Conservation (phyloP, 257 asterid species). For the Solanum chilense region DNA sequence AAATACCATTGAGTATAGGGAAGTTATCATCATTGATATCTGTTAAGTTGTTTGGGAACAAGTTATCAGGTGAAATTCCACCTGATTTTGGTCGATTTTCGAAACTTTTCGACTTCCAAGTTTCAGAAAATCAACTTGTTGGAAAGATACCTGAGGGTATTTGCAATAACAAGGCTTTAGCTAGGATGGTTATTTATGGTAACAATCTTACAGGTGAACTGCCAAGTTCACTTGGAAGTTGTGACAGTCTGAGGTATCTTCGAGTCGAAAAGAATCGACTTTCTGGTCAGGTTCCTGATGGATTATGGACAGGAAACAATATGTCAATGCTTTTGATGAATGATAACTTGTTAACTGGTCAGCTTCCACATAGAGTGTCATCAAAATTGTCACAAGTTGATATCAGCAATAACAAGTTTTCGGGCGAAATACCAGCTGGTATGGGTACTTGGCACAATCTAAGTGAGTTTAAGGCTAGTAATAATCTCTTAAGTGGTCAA, state of each 20-base stretch:
- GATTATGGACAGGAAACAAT: conserved; percentile 41
- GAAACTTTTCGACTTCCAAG: conserved; percentile 28
- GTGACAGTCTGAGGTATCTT: conserved; percentile 29
- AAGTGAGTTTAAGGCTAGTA: conserved; percentile 39
- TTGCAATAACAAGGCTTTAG: conserved; percentile 38
- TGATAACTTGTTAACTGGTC: conserved; percentile 51
- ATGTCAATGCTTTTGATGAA: conserved; percentile 21
- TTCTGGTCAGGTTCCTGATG: conserved; percentile 54
- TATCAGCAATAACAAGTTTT: conserved; percentile 46
- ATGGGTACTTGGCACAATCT: conserved; percentile 46
- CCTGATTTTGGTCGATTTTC: conserved; percentile 70
- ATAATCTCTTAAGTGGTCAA: conserved; percentile 42
- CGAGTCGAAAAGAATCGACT: conserved; percentile 25
- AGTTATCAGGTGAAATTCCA: conserved; percentile 65
- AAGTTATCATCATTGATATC: conserved; percentile 33
- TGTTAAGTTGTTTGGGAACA: conserved; percentile 33
- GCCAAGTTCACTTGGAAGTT: conserved; percentile 52
- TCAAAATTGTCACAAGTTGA: conserved; percentile 27
- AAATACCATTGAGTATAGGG: conserved; percentile 48
- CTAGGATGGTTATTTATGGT: conserved; percentile 28
- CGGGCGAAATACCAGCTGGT: conserved; percentile 52
- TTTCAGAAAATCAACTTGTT: conserved; percentile 34
- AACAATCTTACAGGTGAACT: conserved; percentile 55
- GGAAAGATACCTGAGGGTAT: conserved; percentile 50
- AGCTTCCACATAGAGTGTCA: conserved; percentile 39